These are phyloP conservation scores for Leccinellum luteum DNA, from an alignment of 768 basidiomycete genomes.

Conservation along the genomic window DNA sequence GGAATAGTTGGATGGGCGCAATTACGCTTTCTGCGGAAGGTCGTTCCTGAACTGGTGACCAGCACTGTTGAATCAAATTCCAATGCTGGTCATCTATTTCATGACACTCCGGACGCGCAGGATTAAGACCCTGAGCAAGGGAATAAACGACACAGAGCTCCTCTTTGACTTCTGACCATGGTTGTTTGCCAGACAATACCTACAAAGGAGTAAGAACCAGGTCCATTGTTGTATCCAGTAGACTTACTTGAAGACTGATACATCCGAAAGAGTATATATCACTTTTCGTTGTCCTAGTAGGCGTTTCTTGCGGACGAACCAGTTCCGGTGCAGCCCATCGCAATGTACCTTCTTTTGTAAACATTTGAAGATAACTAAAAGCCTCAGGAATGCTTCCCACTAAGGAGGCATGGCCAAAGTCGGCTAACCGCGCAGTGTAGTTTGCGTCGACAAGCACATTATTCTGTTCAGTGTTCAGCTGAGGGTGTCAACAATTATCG, in stretches of 20 bases:
- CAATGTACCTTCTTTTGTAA: neutral
- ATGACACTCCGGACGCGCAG: neutral
- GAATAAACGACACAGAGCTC: neutral
- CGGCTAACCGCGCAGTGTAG: neutral
- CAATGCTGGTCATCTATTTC: neutral
- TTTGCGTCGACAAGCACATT: neutral
- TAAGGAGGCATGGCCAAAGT: neutral
- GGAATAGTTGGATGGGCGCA: neutral
- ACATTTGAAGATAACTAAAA: neutral
- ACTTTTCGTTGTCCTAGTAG: neutral
- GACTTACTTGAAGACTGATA: neutral
- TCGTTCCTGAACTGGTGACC: neutral
- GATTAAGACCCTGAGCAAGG: neutral
- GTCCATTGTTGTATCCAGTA: accelerated
- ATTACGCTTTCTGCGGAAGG: neutral
- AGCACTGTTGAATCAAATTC: neutral
- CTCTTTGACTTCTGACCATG: neutral
- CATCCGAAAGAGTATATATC: neutral
- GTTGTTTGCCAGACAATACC: neutral
- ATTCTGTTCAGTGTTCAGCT: neutral
- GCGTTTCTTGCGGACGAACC: neutral
- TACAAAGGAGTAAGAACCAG: neutral
- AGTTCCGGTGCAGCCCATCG: neutral
- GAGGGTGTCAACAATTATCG: neutral
- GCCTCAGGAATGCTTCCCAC: neutral